Evolutionary conservation across 805 yeast genomes (phyloP).

Genomic region (Myxozyma monticola): DNA sequence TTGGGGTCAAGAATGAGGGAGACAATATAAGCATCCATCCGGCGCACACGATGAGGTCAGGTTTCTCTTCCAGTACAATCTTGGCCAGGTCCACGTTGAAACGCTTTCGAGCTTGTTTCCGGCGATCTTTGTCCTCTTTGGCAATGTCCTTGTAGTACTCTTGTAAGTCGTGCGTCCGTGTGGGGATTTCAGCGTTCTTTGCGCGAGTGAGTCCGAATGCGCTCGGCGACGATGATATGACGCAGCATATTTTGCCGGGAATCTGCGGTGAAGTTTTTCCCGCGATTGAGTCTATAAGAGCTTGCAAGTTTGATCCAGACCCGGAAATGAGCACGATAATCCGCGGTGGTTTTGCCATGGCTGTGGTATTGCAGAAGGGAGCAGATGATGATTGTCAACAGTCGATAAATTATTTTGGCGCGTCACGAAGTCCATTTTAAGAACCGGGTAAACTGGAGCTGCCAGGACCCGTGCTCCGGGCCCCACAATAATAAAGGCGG

Average conservation of each 20-base stretch:
- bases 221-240: slow-evolving; percentile 78
- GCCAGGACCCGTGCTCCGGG: no score
- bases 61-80: slow-evolving; percentile 61
- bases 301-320: slow-evolving; percentile 93
- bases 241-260: slow-evolving; percentile 61
- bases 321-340: slow-evolving; percentile 87
- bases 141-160: slow-evolving; percentile 71
- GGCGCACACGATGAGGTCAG: slow-evolving; percentile 92
- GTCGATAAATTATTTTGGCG: no score
- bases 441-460: no score
- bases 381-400: no score
- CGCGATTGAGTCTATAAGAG: slow-evolving; percentile 63
- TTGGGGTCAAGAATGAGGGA: slow-evolving; percentile 66
- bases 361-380: no score
- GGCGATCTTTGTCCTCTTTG: slow-evolving; percentile 59
- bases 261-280: slow-evolving; percentile 20
- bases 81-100: slow-evolving; percentile 81
- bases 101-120: slow-evolving; percentile 61
- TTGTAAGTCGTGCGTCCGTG: slow-evolving; percentile 67
- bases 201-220: slow-evolving; percentile 91
- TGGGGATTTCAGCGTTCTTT: slow-evolving; percentile 62
- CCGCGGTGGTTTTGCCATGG: slow-evolving; percentile 14
- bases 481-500: no score
- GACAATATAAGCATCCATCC: slow-evolving; percentile 97
- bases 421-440: no score